Evolutionary conservation across 1,139 yeast genomes (phyloP), one percentile per base, ranked within the genome.

Genomic region (Williopsis jadinii): DNA sequence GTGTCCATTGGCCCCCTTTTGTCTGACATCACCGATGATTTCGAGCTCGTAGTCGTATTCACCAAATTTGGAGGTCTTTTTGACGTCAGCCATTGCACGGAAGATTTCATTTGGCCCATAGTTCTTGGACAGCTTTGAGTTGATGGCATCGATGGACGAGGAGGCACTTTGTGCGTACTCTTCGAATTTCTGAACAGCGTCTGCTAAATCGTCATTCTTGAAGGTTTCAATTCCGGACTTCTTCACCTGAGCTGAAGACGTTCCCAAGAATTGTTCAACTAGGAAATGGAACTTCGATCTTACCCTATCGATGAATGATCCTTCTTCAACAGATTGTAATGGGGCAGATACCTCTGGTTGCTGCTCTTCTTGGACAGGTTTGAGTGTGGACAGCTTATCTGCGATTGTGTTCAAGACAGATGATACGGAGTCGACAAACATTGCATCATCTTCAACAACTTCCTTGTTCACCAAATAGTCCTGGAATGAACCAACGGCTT

Each of bases 31-130:
- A 28, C 77, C 80, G 35, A 72, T 66, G 49, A 80, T 71, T 41
- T 84, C 80, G 15, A 84, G 61, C 52, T 72, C 77, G 59, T 86
- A 87, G 40, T 69, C 73, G 61, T 85, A 87, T 34, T 80, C 95
- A 8, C 90, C 90, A 32, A 80, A 59, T 24, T 66, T 65, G 24
- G 67, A 64, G 37, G 62, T 59, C 9, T 81, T 65, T 57, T 83
- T 73, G 29, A 63, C 60, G 30, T 72, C 73, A 38, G 70, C 67
- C 37, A 78, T 64, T 0, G 88, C 77, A 40, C 90, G 65, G 29
- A 84, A 64, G 10, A 84, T 73, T 49, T 80, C 90, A 30, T 73
- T 65, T 0, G 77, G 77, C 1, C 95, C 95, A 52, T 70, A 79
- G 40, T 71, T 61, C 36, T 26, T 55, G 30, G 41, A n/a, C 10